phyloP scores from a whole-genome alignment of 2,329 filamentous ascomycete genomes.

The Capronia epimyces region DNA sequence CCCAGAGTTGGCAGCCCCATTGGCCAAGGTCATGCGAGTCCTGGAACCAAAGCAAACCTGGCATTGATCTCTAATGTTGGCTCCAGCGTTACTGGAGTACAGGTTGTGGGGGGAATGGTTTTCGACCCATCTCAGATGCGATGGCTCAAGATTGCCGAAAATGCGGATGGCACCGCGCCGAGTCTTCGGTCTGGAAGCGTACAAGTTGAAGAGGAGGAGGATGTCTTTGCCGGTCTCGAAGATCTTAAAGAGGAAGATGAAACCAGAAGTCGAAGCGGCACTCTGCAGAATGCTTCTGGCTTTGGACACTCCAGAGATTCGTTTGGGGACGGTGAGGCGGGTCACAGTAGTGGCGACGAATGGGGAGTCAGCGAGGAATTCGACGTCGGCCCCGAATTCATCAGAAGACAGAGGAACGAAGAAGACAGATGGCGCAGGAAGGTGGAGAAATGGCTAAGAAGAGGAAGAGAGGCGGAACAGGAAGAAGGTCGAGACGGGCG shows the following conservation, averaged over 20 bases:
- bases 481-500: slow-evolving; percentile 44
- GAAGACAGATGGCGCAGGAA: slow-evolving; percentile 86
- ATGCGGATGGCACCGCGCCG: slow-evolving; percentile 15
- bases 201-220: slow-evolving; percentile 77
- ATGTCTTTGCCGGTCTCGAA: slow-evolving; percentile 91
- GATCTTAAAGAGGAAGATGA: slow-evolving; percentile 68
- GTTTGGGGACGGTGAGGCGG: slow-evolving; percentile 26
- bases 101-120: slow-evolving; percentile 96
- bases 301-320: slow-evolving; percentile 21
- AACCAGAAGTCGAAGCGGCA: slow-evolving; percentile 24
- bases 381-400: slow-evolving; percentile 91
- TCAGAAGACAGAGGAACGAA: slow-evolving; percentile 81
- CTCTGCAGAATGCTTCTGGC: slow-evolving; percentile 19
- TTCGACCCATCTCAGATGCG: slow-evolving; percentile 97
- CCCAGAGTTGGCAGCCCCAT: slow-evolving; percentile 22
- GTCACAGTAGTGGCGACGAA: slow-evolving; percentile 47
- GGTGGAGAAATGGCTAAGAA: slow-evolving; percentile 75
- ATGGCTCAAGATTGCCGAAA: slow-evolving; percentile 72
- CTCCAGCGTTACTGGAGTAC: slow-evolving; percentile 68
- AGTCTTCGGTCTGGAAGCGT: slow-evolving; percentile 39
- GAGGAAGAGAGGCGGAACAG: slow-evolving; percentile 37
- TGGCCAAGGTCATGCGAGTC: slow-evolving; percentile 21
- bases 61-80: slow-evolving; percentile 90
- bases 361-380: slow-evolving; percentile 95
- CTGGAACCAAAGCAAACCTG: slow-evolving; percentile 25